A percentile compares a stretch with the other conserved stretches of the same genome.
These are phyloP conservation scores for Fraxinus floribunda DNA, from an alignment of 305 asterid species.

Conservation along the genomic window DNA sequence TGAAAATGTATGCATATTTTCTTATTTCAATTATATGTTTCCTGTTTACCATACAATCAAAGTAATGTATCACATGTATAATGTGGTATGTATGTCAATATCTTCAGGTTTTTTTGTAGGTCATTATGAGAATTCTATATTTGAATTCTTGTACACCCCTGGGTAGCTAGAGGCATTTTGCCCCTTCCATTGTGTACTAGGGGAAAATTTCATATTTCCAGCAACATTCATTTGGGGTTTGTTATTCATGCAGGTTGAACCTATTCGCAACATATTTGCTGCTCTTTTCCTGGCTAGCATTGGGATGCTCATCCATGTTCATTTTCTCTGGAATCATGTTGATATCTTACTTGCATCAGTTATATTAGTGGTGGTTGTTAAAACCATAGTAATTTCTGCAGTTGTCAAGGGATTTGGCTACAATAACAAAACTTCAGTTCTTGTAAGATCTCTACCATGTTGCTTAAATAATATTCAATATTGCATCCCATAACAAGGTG, in stretches of 20 bases:
- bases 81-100: background rate
- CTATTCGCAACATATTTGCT: slow-evolving; percentile 97
- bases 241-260: slow-evolving; percentile 74
- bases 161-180: background rate
- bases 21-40: background rate
- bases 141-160: background rate
- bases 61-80: background rate
- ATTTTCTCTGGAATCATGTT: slow-evolving; percentile 97
- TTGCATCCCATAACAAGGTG: slow-evolving; percentile 11
- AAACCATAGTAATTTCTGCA: slow-evolving; percentile 78
- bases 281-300: slow-evolving; percentile 99
- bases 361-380: slow-evolving; percentile 79
- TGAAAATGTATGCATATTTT: background rate
- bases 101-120: slow-evolving; percentile 6
- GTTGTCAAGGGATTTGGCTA: slow-evolving; percentile 98
- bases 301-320: slow-evolving; percentile 99
- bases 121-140: slow-evolving; percentile 1
- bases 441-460: slow-evolving; percentile 53
- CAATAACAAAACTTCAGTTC: slow-evolving; percentile 90
- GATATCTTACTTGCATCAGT: slow-evolving; percentile 96
- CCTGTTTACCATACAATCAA: background rate
- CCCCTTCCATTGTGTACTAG: background rate
- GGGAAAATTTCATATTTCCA: slow-evolving; percentile 7
- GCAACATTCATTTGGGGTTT: slow-evolving; percentile 31
- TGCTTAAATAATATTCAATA: slow-evolving; percentile 6